Evolutionary conservation across 352 stramenopile species (phyloP), one percentile per base, ranked within the genome.

Genomic region (Phytophthora pseudosyringae): DNA sequence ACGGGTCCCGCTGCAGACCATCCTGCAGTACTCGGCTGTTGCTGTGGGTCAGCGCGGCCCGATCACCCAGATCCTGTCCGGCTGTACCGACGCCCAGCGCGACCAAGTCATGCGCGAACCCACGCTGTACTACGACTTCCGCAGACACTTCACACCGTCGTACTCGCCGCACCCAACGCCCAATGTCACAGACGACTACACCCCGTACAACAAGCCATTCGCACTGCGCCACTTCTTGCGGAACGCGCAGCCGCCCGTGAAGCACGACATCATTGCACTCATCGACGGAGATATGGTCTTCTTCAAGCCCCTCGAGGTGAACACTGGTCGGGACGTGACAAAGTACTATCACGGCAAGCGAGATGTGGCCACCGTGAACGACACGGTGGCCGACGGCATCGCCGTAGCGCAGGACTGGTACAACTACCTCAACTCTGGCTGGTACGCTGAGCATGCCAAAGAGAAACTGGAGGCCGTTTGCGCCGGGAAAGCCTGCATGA

Each of bases 191-290:
- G 76, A 88, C 61, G 1, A 57, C 15, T 88, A 85, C 63, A 71
- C 64, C 16, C 74, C 77, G 28, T 86, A 85, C 67, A 86, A 85
- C 61, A 88, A 88, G 40, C 76, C 79, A 25, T 86, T 79, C 48
- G 56, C 64, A 26, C 58, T 90, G 16, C 72, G 75, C 21, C 75
- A 89, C 64, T 90, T 78, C 49, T 57, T 89, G 7, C 43, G 58
- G 29, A 68, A 88, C 15, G 69, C 77, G 1, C 71, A 82, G 3
- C 70, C 78, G 26, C 75, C 76, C 0, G 71, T 88, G 5, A 62
- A 60, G 18, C 66, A 85, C 41, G 56, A 71, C 7, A 69, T 76
- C 25, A 60, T 83, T 10, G 67, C 71, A 12, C 59, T 86, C 9
- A 66, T 85, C 26, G 73, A 82, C 33, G 60, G 60, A 45, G 64